A percentile compares a stretch with the other conserved stretches of the same genome.
Conservation (phyloP, 352 stramenopile genomes). For the Phytopythium cucurbitacearum region DNA sequence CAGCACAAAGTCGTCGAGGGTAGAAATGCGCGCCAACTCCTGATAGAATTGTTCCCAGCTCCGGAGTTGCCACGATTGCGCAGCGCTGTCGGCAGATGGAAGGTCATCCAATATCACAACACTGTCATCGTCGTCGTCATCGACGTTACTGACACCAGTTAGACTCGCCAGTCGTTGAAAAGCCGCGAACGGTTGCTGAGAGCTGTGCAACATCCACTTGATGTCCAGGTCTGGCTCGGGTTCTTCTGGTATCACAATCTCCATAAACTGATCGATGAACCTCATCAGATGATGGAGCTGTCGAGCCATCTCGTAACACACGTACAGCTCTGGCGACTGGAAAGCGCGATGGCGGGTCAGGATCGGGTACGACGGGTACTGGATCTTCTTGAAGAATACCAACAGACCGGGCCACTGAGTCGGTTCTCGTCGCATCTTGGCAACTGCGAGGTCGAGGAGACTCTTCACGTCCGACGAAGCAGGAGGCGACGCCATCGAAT, state of each 20-base stretch:
- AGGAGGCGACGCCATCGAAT: constrained; percentile 11
- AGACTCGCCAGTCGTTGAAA: constrained; percentile 41
- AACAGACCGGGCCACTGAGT: constrained; percentile 73
- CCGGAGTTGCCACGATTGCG: constrained; percentile 34
- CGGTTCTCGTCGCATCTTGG: constrained; percentile 34
- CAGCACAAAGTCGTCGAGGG: constrained; percentile 59
- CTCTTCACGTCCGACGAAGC: constrained; percentile 5
- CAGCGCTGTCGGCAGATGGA: constrained; percentile 6
- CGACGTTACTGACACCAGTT: constrained; percentile 6
- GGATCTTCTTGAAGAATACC: constrained; percentile 65
- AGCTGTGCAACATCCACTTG: constrained; percentile 41
- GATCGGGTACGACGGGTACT: constrained; percentile 52
- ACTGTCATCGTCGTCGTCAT: constrained; percentile 17
- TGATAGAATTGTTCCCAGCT: constrained; percentile 50
- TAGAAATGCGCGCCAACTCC: constrained; percentile 31
- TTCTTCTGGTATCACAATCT: constrained; percentile 26
- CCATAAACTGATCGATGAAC: constrained; percentile 38
- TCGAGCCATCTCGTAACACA: constrained; percentile 64
- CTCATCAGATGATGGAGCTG: constrained; percentile 49
- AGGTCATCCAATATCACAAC: constrained; percentile 8
- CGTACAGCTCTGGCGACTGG: constrained; percentile 40
- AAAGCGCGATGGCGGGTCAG: constrained; percentile 33
- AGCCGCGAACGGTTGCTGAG: constrained; percentile 28
- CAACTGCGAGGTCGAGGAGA: constrained; percentile 18
- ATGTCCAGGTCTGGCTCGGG: constrained; percentile 39